Conservation (phyloP, 345 rosid species). For the Excoecaria cochinchinensis region DNA sequence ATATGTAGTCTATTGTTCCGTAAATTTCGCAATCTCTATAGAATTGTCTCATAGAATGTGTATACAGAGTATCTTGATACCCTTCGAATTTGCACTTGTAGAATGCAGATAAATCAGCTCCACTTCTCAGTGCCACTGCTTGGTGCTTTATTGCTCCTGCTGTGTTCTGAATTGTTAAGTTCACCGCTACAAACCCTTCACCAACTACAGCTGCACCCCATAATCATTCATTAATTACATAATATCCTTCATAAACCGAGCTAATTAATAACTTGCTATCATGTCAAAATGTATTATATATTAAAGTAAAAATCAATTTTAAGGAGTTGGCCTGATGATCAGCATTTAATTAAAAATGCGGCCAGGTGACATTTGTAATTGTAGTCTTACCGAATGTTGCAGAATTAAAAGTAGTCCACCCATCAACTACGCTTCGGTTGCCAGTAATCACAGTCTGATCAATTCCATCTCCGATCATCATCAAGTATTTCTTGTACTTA, state of each 20-base stretch:
- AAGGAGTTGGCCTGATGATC: too few species aligned
- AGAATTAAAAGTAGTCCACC: conserved; percentile 54
- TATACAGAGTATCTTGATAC: conserved; percentile 57
- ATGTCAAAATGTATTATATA: too few species aligned
- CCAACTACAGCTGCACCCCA: conserved; percentile 39
- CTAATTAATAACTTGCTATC: too few species aligned
- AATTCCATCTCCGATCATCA: conserved; percentile 60
- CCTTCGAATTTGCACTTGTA: conserved; percentile 45
- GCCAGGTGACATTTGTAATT: too few species aligned
- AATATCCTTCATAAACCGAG: too few species aligned
- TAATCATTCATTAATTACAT: neutral
- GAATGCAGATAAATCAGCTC: conserved; percentile 48
- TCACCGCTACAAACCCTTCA: conserved; percentile 47
- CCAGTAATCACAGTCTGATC: conserved; percentile 53
- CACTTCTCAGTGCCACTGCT: conserved; percentile 52
- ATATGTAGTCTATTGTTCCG: conserved; percentile 60
- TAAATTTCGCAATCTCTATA: conserved; percentile 49
- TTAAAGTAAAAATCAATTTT: too few species aligned
- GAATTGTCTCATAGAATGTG: conserved; percentile 56
- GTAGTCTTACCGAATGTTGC: conserved; percentile 49
- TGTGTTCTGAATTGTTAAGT: conserved; percentile 53
- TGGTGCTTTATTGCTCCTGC: conserved; percentile 56
- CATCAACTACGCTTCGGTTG: conserved; percentile 41
- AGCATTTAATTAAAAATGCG: too few species aligned
- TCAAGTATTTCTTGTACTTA: conserved; percentile 34